phyloP scores from a whole-genome alignment of 768 basidiomycete species.

The Jaapia argillacea region DNA sequence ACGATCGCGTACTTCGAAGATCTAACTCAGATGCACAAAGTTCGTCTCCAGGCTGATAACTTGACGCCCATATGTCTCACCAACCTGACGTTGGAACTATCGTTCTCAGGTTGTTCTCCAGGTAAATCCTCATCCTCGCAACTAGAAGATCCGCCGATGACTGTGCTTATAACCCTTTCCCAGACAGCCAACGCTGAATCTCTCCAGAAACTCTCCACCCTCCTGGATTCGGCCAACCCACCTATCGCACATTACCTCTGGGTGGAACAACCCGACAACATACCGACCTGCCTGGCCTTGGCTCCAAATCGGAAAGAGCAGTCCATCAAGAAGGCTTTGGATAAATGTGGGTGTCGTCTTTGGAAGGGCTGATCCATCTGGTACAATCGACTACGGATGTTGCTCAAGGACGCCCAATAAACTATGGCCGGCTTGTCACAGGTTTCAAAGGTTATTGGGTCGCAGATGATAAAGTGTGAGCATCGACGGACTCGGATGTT shows the following conservation, averaged over 20 bases:
- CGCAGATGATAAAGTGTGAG: no score
- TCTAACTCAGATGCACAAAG: constrained; percentile 32
- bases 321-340: constrained; percentile 28
- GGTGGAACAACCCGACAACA: constrained; percentile 33
- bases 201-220: constrained; percentile 20
- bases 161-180: neutral
- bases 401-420: no score
- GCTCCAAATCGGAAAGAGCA: constrained; percentile 29
- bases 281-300: constrained; percentile 32
- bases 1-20: constrained; percentile 28
- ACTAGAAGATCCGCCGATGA: neutral
- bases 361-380: constrained; percentile 15
- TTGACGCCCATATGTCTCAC: neutral
- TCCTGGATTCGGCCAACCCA: constrained; percentile 16
- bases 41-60: constrained; percentile 6
- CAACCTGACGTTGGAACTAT: neutral
- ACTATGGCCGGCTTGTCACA: no score
- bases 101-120: constrained; percentile 27
- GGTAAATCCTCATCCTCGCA: constrained; percentile 12
- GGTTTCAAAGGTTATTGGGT: no score
- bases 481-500: no score
- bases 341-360: constrained; percentile 28
- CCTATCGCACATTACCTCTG: constrained; percentile 30
- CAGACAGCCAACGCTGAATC: constrained; percentile 20
- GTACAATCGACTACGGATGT: no score